Base-by-base conservation (phyloP, 2,329 filamentous ascomycete genomes). In the Biscogniauxia sp. region DNA sequence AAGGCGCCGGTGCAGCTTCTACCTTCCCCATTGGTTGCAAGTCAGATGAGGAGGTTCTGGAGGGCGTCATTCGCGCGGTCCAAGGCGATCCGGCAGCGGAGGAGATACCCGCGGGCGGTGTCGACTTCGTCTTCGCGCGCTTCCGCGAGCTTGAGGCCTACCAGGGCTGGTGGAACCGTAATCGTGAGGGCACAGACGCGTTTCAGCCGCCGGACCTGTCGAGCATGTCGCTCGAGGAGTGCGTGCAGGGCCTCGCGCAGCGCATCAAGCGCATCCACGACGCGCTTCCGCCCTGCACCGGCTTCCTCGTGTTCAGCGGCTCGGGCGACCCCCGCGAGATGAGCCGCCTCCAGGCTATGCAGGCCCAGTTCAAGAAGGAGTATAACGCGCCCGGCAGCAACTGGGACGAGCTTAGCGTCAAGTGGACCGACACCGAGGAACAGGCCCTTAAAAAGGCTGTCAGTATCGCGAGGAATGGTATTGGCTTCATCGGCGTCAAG, bases 301-400 rank as follows among this genome's bases (percentile, higher is more conserved):
- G 81, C 2, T 79, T 90, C 58, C 80, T 90, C 53, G 76, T 90
- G 37, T 86, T 87, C 74, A 87, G 84, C 66, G 88, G 88, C 63
- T 88, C 84, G 5, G 88, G 88, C 49, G 86, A 90, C 68, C 87
- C 87, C n/a, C 82, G 86, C 37, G 82, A 86, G 68, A 88, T 89
- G 86, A 82, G 81, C 61, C 78, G 80, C 50, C 76, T 89, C 66
- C 84, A 88, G 76, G 80, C 80, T 20, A 77, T 87, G 78, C 84
- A 89, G 55, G 72, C 79, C 6, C 81, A 84, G 72, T 88, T 84
- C 78, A 84, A 82, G 71, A 81, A 80, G 66, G 87, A 90, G 73
- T 89, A 87, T 72, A 86, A 87, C 72, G 82, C 81, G 8, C 82
- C 82, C 0, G 83, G 84, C 13, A 83, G 79, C 64, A 88, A 88